phyloP scores from a whole-genome alignment of 805 yeast genomes.

The Cyberlindnera xishuangbannaensis region DNA sequence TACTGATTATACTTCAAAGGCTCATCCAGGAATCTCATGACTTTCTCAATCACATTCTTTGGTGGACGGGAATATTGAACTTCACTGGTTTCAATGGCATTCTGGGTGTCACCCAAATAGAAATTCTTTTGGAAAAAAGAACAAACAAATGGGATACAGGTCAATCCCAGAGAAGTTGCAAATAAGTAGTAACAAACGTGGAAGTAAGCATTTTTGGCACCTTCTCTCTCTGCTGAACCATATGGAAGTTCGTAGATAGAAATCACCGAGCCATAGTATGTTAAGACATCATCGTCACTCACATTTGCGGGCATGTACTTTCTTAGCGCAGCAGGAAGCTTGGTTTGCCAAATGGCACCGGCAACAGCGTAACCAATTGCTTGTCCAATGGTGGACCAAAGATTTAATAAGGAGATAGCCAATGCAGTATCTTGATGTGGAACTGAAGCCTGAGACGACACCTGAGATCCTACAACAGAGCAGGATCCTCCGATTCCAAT shows the following conservation, averaged over 20 bases:
- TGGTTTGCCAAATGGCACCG: slow-evolving; percentile 33
- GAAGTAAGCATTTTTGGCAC: slow-evolving; percentile 29
- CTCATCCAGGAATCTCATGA: slow-evolving; percentile 7
- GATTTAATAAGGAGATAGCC: slow-evolving; percentile 30
- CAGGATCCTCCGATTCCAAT: slow-evolving; percentile 37
- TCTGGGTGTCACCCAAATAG: slow-evolving; percentile 32
- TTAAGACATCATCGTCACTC: slow-evolving; percentile 19
- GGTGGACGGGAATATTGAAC: slow-evolving; percentile 4
- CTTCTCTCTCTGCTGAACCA: slow-evolving; percentile 27
- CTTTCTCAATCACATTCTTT: slow-evolving; percentile 3
- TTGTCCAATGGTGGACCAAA: slow-evolving; percentile 32
- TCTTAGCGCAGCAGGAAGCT: slow-evolving; percentile 28
- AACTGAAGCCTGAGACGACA: slow-evolving; percentile 37
- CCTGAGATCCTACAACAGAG: slow-evolving; percentile 30
- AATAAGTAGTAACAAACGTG: slow-evolving; percentile 27
- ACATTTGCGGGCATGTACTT: slow-evolving; percentile 24
- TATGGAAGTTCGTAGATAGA: slow-evolving; percentile 23
- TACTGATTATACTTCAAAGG: slow-evolving; percentile 10
- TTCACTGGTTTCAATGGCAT: slow-evolving; percentile 27
- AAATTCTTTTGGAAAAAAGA: slow-evolving; percentile 30
- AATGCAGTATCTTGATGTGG: slow-evolving; percentile 38
- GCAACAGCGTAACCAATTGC: slow-evolving; percentile 36
- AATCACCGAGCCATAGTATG: slow-evolving; percentile 23
- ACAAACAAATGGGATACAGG: slow-evolving; percentile 26
- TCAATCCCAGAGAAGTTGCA: slow-evolving; percentile 26